Base-by-base conservation (phyloP, 2,329 filamentous ascomycete genomes). In the Fusarium fracticaudum region DNA sequence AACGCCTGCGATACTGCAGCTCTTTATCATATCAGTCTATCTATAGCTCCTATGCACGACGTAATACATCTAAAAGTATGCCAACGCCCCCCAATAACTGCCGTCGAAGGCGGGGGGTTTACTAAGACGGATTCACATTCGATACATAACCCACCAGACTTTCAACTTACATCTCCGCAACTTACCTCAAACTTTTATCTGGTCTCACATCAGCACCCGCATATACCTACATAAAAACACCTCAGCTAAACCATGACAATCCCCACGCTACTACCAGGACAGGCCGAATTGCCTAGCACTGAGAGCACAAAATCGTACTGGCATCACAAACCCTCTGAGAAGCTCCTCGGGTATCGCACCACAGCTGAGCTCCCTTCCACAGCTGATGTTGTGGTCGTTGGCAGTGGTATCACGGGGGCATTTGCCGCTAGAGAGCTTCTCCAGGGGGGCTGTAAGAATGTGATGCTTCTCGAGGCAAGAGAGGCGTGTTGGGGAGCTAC, bases 401-500 rank as follows among this genome's bases (percentile, higher is more conserved):
- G 93, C 44, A 93, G 90, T 77, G 93, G 93, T 31, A 93, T 96
- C 76, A 93, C 92, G 5, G 93, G 93, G n/a, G 84, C 91, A 3
- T 93, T 92, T 81, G 91, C 91, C 1, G 92, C 92, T 8, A 87
- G 90, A 72, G 90, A 89, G 78, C 84, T 94, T 59, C 87, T 83
- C 78, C 86, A 84, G 64, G 84, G 81, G 44, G 84, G 86, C 4
- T 71, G 53, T 10, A 83, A 87, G 67, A 85, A 83, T n/a, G 87
- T 95, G 13, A 85, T 95, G 11, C 87, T 95, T 85, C 85, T 96
- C 10, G 93, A 96, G 82, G 93, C 93, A 20, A 87, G 93, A 76
- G 93, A 95, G 84, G 92, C 91, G 8, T 95, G 93, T 79, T 95
- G 90, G 89, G 93, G 93, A 24, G 93, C 93, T n/a, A 96, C 93